phyloP scores from a whole-genome alignment of 495 filamentous ascomycete species.

The Pyronema omphalodes region DNA sequence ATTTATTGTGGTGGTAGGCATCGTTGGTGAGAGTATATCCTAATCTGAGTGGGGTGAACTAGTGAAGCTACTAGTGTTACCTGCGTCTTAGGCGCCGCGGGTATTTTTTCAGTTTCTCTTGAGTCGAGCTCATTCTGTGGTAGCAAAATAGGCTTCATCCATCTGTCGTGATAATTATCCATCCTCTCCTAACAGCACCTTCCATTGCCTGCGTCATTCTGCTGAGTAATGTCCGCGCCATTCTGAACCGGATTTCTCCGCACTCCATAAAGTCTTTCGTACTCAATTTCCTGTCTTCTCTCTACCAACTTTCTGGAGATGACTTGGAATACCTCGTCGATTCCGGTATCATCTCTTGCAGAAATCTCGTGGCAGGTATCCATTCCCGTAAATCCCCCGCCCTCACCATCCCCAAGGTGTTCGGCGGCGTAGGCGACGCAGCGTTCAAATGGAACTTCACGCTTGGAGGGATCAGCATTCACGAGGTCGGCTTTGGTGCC shows the following conservation, averaged over 20 bases:
- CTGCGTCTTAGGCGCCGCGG: too few relatives aligned
- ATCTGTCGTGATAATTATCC: too few relatives aligned
- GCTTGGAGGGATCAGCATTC: conserved; percentile 50
- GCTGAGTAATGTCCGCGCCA: not conserved
- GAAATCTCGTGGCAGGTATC: conserved; percentile 94
- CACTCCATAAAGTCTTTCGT: conserved; percentile 1
- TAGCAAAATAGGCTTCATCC: too few relatives aligned
- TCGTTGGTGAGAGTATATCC: too few relatives aligned
- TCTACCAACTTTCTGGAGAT: conserved; percentile 90
- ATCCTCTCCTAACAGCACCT: conserved; percentile 14
- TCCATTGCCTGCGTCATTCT: conserved; percentile 12
- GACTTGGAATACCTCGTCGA: conserved; percentile 92
- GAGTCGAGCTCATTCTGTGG: too few relatives aligned
- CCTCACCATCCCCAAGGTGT: conserved; percentile 35
- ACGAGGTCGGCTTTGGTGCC: conserved; percentile 91
- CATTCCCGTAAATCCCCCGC: conserved; percentile 46
- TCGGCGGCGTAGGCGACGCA: conserved; percentile 92
- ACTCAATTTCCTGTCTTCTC: conserved; percentile 24
- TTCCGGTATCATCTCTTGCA: conserved; percentile 62
- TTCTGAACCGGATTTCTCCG: not conserved
- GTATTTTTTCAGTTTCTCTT: too few relatives aligned
- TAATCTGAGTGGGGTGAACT: too few relatives aligned
- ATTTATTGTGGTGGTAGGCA: too few relatives aligned
- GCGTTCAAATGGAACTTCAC: conserved; percentile 78
- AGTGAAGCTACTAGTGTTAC: too few relatives aligned